A percentile compares a stretch with the other conserved stretches of the same genome.
These are phyloP conservation scores for Peronospora belbahrii DNA, from an alignment of 352 stramenopile species.

Conservation along the genomic window DNA sequence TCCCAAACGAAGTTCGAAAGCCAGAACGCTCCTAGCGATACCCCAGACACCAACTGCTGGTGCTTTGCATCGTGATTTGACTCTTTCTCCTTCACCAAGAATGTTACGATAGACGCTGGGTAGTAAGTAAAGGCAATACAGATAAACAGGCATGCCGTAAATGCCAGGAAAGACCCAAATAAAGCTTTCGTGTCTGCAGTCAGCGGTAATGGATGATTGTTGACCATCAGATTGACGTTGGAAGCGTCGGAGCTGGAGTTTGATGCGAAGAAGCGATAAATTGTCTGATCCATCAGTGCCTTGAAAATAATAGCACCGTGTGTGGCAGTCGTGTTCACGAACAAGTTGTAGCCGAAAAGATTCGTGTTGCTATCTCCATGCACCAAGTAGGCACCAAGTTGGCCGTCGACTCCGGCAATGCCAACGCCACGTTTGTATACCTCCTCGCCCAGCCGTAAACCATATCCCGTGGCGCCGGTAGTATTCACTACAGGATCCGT, in stretches of 20 bases:
- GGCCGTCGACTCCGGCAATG: slow-evolving; percentile 12
- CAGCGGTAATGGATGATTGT: slow-evolving; percentile 44
- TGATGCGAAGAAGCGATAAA: slow-evolving; percentile 49
- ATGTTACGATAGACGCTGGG: slow-evolving; percentile 88
- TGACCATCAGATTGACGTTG: slow-evolving; percentile 36
- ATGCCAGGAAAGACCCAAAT: slow-evolving; percentile 46
- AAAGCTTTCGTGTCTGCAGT: slow-evolving; percentile 37
- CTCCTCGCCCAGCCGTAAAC: slow-evolving; percentile 36
- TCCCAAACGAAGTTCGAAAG: slow-evolving; percentile 93
- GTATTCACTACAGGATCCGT: slow-evolving; percentile 39
- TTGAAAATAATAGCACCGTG: slow-evolving; percentile 59
- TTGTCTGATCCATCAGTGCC: slow-evolving; percentile 45
- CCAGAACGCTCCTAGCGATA: slow-evolving; percentile 92
- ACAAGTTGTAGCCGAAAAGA: slow-evolving; percentile 52
- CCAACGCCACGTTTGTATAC: slow-evolving; percentile 38
- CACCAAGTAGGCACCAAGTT: slow-evolving; percentile 51
- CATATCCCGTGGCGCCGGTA: slow-evolving; percentile 37
- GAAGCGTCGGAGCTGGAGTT: slow-evolving; percentile 15
- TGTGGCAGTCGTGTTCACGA: slow-evolving; percentile 54
- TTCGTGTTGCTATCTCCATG: slow-evolving; percentile 34
- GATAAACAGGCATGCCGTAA: slow-evolving; percentile 82
- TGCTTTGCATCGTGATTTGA: slow-evolving; percentile 92
- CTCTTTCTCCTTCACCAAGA: slow-evolving; percentile 93
- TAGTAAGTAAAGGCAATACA: slow-evolving; percentile 90
- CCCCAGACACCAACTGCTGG: slow-evolving; percentile 92